Base-by-base conservation (phyloP, 768 basidiomycete genomes). In the Serendipita sp. region DNA sequence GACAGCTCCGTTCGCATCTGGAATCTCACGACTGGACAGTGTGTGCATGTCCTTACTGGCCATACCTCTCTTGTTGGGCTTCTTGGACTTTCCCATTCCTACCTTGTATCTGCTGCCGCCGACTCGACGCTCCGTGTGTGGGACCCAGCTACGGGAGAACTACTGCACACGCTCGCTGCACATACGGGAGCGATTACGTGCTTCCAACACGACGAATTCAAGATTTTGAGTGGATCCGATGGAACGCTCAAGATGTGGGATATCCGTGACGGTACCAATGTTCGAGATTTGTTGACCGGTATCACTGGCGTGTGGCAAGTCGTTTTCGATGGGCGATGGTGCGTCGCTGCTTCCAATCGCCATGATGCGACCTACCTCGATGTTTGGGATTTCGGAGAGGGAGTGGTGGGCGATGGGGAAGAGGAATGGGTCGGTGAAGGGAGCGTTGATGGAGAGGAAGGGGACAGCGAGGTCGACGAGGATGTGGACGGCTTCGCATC, bases 201-300 rank as follows among this genome's bases (percentile, higher is more conserved):
- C 75, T 97, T 98, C 79, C 92, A 95, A 72, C 93, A 96, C 67
- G 95, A 98, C 71, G 94, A 98, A 71, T 91, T 90, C 77, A 97
- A 96, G 71, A 90, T 98, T 48, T 79, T 99, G 30, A 90, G 88
- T 69, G 95, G 95, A 13, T 90, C 88, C 14, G 96, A 98, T 67
- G 96, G 96, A 16, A 91, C 89, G 64, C 78, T 99, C 68, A 97
- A 97, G 78, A 89, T 98, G 85, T 99, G 96, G 96, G 89, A 97
- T 71, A 79, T 95, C 64, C 76, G 85, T 41, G 89, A 93, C 62
- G 96, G 95, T 22, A 79, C 80, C 0, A 84, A 90, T 42, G 84
- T 91, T 13, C 80, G 91, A 34, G 96, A 97, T 70, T 76, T 99
- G 65, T 75, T 97, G 66, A 90, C 88, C 0, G 88, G 90, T 9